Percentiles rank a stretch among this genome's conserved stretches.
These are phyloP conservation scores for Chalciporus chontae DNA, from an alignment of 768 basidiomycete species.

Conservation along the genomic window DNA sequence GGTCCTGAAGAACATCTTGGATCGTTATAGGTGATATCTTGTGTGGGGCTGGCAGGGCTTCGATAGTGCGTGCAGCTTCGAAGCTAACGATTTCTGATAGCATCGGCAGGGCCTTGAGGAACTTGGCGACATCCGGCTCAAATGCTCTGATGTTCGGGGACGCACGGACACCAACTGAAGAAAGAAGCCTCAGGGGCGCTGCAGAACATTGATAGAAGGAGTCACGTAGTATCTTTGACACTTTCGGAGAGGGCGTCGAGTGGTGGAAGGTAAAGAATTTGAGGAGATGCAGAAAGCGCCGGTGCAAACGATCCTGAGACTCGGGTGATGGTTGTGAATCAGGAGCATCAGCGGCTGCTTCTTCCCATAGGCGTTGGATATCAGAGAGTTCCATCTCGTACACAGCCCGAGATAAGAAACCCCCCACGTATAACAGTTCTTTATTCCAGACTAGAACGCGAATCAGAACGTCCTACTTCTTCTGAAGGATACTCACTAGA, in stretches of 20 bases:
- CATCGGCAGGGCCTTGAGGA: slow-evolving; percentile 72
- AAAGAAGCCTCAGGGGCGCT: slow-evolving; percentile 65
- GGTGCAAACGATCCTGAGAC: background rate
- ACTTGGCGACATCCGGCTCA: slow-evolving; percentile 60
- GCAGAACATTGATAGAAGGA: slow-evolving; percentile 72
- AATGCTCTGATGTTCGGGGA: slow-evolving; percentile 68
- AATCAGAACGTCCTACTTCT: background rate
- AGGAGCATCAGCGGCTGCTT: background rate
- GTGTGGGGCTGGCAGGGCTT: background rate
- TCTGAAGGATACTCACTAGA: slow-evolving; percentile 45
- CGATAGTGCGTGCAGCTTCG: slow-evolving; percentile 45
- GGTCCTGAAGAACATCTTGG: background rate
- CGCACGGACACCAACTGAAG: slow-evolving; percentile 65
- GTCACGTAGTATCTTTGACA: slow-evolving; percentile 64
- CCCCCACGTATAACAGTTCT: slow-evolving; percentile 82
- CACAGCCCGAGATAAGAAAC: slow-evolving; percentile 72
- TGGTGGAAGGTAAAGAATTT: slow-evolving; percentile 10
- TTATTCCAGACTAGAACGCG: slow-evolving; percentile 72
- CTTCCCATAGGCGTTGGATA: slow-evolving; percentile 34
- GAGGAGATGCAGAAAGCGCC: slow-evolving; percentile 7
- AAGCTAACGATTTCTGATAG: slow-evolving; percentile 55
- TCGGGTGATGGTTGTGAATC: background rate
- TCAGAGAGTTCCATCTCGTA: slow-evolving; percentile 77
- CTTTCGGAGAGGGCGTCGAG: slow-evolving; percentile 72
- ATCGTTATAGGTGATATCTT: background rate